Evolutionary conservation across 192 early-diverging fungal species (phyloP).

Genomic region (Entrophospora sp.): DNA sequence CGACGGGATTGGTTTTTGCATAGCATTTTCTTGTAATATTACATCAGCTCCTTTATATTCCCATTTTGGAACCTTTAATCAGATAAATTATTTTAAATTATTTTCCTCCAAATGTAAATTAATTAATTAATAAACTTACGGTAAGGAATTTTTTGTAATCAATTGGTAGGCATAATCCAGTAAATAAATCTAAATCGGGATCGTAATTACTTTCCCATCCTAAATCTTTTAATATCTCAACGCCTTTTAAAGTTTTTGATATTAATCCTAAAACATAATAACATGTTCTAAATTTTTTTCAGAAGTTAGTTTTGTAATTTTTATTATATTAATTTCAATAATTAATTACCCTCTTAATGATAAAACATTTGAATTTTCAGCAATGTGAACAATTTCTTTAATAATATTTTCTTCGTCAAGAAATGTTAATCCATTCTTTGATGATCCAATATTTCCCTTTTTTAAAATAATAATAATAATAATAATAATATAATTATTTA

Average conservation of each 20-base stretch:
- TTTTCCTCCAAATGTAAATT: not conserved
- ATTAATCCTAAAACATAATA: conserved; percentile 65
- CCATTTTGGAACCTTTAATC: conserved; percentile 43
- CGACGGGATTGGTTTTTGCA: conserved; percentile 21
- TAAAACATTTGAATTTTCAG: conserved; percentile 50
- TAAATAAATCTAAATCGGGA: conserved; percentile 33
- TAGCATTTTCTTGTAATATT: conserved; percentile 26
- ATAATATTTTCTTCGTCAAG: conserved; percentile 61
- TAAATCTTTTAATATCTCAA: conserved; percentile 56
- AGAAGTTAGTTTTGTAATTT: not conserved
- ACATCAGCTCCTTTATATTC: conserved; percentile 27
- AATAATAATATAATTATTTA: not conserved
- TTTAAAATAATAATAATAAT: too few relatives aligned
- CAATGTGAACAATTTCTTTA: conserved; percentile 59
- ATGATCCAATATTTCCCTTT: conserved; percentile 70
- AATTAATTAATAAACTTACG: conserved; percentile 32
- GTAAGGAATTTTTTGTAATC: conserved; percentile 47
- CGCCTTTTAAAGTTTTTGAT: conserved; percentile 54
- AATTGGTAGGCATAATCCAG: conserved; percentile 58
- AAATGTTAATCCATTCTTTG: conserved; percentile 53
- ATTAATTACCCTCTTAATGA: conserved; percentile 58
- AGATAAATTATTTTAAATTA: too few relatives aligned
- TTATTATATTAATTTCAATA: not conserved
- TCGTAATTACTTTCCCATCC: conserved; percentile 65
- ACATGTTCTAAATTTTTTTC: conserved; percentile 43